phyloP scores from a whole-genome alignment of 345 rosid species.

The Physaria fendleri region DNA sequence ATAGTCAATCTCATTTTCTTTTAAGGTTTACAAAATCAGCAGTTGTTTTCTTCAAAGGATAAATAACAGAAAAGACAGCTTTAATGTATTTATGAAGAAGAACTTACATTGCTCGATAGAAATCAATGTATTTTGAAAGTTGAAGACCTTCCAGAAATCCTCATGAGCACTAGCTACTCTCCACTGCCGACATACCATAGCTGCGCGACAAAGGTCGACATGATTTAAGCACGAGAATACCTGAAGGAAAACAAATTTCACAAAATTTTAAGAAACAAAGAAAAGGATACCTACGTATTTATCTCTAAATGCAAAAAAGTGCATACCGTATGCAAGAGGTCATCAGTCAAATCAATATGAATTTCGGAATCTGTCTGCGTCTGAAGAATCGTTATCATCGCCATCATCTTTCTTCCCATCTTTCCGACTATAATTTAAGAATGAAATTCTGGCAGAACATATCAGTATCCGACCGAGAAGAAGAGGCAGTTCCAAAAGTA shows the following conservation, averaged over 20 bases:
- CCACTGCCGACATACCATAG: conserved; percentile 95
- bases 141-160: conserved; percentile 91
- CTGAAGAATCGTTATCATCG: conserved; percentile 39
- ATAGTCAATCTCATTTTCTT: background rate
- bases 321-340: conserved; percentile 81
- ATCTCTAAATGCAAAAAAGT: background rate
- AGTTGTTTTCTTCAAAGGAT: background rate
- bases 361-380: conserved; percentile 48
- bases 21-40: background rate
- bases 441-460: conserved; percentile 50
- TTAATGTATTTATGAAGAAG: background rate
- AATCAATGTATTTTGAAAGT: conserved; percentile 71
- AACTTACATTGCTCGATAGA: conserved; percentile 83
- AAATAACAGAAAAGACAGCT: background rate
- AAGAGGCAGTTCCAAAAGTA: conserved; percentile 32
- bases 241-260: conserved; percentile 29
- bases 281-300: background rate
- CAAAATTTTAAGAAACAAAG: background rate
- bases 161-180: conserved; percentile 90
- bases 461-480: conserved; percentile 34
- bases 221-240: conserved; percentile 89
- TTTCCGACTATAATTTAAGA: conserved; percentile 46
- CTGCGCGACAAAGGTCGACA: conserved; percentile 72
- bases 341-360: conserved; percentile 92
- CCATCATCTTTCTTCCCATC: conserved; percentile 46